phyloP scores from a whole-genome alignment of 176 grass and related monocot genomes.

The Hyparrhenia diplandra region DNA sequence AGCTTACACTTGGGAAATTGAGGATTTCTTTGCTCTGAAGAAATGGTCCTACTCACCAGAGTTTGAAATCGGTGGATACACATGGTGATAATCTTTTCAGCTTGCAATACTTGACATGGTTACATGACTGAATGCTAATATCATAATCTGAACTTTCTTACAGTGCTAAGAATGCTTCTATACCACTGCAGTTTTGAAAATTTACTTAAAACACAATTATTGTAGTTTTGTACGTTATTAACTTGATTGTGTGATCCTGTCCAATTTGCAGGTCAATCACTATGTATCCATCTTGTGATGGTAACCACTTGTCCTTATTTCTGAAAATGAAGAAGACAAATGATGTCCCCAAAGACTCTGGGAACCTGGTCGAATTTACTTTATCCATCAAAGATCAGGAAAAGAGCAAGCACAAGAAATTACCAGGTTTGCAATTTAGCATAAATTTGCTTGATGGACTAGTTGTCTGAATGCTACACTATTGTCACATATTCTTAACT shows the following conservation, averaged over 20 bases:
- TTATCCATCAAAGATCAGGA: slow-evolving; percentile 1
- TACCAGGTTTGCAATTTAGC: background rate
- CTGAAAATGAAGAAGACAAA: background rate
- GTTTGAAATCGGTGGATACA: background rate
- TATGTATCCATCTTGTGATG: background rate
- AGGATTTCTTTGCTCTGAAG: background rate
- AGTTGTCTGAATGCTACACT: background rate
- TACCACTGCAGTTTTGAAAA: background rate
- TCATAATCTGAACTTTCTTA: background rate
- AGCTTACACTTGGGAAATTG: background rate
- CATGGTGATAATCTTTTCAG: background rate
- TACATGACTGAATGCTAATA: background rate
- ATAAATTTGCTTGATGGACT: background rate
- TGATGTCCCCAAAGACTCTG: background rate
- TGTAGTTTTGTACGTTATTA: no score
- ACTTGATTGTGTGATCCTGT: background rate
- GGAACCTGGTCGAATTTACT: background rate
- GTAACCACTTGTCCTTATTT: background rate
- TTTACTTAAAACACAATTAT: background rate
- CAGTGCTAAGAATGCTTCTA: background rate
- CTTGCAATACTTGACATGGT: background rate
- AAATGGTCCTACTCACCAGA: background rate
- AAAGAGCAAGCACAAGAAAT: background rate
- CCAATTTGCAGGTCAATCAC: background rate
- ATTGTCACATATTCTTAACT: background rate